A percentile compares a stretch with the other conserved stretches of the same genome.
Conservation (phyloP, 2,329 filamentous ascomycete species). For the Curvularia verruculosa region DNA sequence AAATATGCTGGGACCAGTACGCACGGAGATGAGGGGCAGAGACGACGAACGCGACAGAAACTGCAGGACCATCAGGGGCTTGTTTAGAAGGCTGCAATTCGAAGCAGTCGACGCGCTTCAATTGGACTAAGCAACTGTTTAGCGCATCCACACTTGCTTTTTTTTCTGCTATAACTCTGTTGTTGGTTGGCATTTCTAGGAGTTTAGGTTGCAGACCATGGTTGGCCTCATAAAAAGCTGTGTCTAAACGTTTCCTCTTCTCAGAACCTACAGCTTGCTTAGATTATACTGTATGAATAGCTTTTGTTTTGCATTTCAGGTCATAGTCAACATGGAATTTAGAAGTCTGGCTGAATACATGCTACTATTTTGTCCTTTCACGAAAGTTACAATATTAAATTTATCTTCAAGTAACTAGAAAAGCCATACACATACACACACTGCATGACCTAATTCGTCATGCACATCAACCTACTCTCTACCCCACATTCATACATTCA, state of each 20-base stretch:
- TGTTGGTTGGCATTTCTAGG: slow-evolving; percentile 3
- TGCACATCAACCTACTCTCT: background rate
- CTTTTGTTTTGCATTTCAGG: background rate
- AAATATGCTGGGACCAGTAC: slow-evolving; percentile 30
- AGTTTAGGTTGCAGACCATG: background rate
- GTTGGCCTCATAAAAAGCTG: background rate
- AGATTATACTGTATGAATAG: background rate
- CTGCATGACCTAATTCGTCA: background rate
- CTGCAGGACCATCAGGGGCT: slow-evolving; percentile 26
- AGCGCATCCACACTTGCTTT: background rate
- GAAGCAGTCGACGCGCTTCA: slow-evolving; percentile 27
- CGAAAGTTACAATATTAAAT: background rate
- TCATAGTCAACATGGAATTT: background rate
- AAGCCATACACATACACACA: background rate
- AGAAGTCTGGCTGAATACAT: background rate
- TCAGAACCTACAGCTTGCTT: background rate
- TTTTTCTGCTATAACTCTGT: background rate
- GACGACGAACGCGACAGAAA: slow-evolving; percentile 29
- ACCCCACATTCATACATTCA: background rate
- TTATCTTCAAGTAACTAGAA: background rate
- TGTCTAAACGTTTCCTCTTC: background rate
- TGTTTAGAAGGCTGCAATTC: slow-evolving; percentile 40
- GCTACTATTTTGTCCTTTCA: background rate
- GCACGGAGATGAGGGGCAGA: slow-evolving; percentile 28
- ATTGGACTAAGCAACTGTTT: slow-evolving; percentile 4